Evolutionary conservation across 345 rosid species (phyloP).

Genomic region (Salix caprea): DNA sequence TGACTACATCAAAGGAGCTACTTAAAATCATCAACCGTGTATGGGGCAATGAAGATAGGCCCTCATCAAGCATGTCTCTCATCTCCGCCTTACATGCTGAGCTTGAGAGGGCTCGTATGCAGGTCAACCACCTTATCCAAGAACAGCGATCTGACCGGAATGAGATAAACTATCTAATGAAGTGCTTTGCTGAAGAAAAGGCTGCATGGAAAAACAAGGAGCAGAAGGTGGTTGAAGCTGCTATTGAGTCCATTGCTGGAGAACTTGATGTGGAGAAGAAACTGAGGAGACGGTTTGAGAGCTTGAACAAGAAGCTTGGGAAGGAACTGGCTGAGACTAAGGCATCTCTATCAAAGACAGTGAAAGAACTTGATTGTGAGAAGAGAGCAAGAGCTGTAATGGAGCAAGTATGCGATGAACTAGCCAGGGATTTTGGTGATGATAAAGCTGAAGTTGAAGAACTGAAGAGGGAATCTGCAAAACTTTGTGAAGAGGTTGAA

Average conservation of each 20-base stretch:
- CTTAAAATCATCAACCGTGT: slow-evolving; percentile 82
- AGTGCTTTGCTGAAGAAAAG: slow-evolving; percentile 89
- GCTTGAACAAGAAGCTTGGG: slow-evolving; percentile 94
- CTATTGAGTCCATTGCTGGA: slow-evolving; percentile 82
- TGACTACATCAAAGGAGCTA: slow-evolving; percentile 91
- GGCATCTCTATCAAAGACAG: slow-evolving; percentile 55
- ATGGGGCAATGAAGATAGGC: slow-evolving; percentile 88
- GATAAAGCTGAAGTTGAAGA: slow-evolving; percentile 67
- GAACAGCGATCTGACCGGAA: slow-evolving; percentile 72
- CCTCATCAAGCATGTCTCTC: slow-evolving; percentile 88
- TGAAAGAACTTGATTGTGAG: slow-evolving; percentile 81
- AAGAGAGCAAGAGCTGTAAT: slow-evolving; percentile 71
- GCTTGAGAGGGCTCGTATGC: slow-evolving; percentile 90
- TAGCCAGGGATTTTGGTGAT: slow-evolving; percentile 59
- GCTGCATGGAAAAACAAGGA: slow-evolving; percentile 88
- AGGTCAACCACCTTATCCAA: slow-evolving; percentile 78
- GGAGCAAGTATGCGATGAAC: slow-evolving; percentile 80
- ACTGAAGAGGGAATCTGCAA: slow-evolving; percentile 55
- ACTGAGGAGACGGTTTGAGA: slow-evolving; percentile 71
- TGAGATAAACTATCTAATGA: slow-evolving; percentile 75
- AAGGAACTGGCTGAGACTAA: slow-evolving; percentile 76
- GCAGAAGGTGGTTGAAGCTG: slow-evolving; percentile 82
- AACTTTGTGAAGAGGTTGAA: slow-evolving; percentile 64
- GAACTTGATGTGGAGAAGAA: slow-evolving; percentile 88
- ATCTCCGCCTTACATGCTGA: slow-evolving; percentile 94